Evolutionary conservation across 2,329 filamentous ascomycete genomes (phyloP), one percentile per base, ranked within the genome.

Genomic region (Botryotinia calthae): DNA sequence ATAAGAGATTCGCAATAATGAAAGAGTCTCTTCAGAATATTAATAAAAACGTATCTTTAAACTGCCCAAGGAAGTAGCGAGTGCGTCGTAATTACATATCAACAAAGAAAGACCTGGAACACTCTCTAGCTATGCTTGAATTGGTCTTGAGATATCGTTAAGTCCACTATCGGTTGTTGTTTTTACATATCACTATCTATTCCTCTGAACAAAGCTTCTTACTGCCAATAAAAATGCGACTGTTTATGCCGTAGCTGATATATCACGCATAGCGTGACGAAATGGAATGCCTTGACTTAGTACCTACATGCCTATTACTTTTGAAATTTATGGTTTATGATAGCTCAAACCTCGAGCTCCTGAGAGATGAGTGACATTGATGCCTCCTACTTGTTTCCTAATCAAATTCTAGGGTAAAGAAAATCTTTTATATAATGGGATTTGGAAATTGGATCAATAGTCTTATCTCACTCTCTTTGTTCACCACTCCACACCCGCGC

Each of bases 241-340:
- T n/a, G 4, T n/a, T 54, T 12, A 16, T 54, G 12, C 25, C 25
- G 2, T 16, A 16, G 48, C 12, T 12, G 10, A 51, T 25, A 2
- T 12, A 25, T 4, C 46, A 1, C 22, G 22, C 22, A 12, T 8
- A 25, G 12, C 1, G 46, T 25, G 22, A 51, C 22, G 6, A 4
- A 25, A 4, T 25, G 4, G 14, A 25, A 25, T 0, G 0, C 2
- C 1, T 25, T 12, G 9, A 14, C 9, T 25, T 4, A 4, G 10
- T 5, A 1, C 12, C 22, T 4, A 25, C 10, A 12, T 25, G 2
- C 22, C 3, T 4, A 25, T 25, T 48, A 1, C 0, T 10, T 51
- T 25, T 51, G 4, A 14, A 25, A 5, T 2, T 25, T 22, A 1
- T 25, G 46, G 46, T 12, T 25, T 25, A 48, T 25, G 9, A 25